Conservation (phyloP, 352 stramenopile species). For the Sclerospora graminicola region DNA sequence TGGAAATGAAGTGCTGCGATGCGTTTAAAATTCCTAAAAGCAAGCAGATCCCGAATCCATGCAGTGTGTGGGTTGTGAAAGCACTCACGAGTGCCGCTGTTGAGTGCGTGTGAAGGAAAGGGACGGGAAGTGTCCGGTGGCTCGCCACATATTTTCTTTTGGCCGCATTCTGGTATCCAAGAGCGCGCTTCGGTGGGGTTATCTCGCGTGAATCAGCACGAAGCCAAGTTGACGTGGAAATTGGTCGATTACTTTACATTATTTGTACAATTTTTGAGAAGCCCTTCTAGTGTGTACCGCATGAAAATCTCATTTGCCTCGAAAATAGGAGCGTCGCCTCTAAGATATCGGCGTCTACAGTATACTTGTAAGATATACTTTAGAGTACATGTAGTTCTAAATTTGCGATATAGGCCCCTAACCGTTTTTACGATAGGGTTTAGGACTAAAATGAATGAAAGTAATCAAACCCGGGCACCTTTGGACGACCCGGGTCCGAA, state of each 20-base stretch:
- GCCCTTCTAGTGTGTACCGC: no score
- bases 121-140: slow-evolving; percentile 76
- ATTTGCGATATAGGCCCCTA: no score
- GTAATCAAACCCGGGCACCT: no score
- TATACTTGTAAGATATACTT: no score
- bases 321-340: no score
- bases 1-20: slow-evolving; percentile 38
- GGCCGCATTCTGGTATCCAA: slow-evolving; percentile 59
- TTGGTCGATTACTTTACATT: slow-evolving; percentile 76
- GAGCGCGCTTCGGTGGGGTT: slow-evolving; percentile 57
- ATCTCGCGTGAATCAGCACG: slow-evolving; percentile 57
- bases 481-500: no score
- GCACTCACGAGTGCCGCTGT: slow-evolving; percentile 11
- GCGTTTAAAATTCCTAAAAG: slow-evolving; percentile 32
- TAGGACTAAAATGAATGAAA: no score
- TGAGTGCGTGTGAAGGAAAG: slow-evolving; percentile 22
- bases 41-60: slow-evolving; percentile 7
- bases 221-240: slow-evolving; percentile 71
- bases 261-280: no score
- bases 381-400: no score
- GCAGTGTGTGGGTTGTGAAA: slow-evolving; percentile 23
- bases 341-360: no score
- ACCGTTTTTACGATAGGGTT: no score
- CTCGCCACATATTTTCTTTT: slow-evolving; percentile 73
- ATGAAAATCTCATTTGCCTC: no score